Evolutionary conservation across 2,329 filamentous ascomycete species (phyloP).

Genomic region (Pseudopyricularia javanii): DNA sequence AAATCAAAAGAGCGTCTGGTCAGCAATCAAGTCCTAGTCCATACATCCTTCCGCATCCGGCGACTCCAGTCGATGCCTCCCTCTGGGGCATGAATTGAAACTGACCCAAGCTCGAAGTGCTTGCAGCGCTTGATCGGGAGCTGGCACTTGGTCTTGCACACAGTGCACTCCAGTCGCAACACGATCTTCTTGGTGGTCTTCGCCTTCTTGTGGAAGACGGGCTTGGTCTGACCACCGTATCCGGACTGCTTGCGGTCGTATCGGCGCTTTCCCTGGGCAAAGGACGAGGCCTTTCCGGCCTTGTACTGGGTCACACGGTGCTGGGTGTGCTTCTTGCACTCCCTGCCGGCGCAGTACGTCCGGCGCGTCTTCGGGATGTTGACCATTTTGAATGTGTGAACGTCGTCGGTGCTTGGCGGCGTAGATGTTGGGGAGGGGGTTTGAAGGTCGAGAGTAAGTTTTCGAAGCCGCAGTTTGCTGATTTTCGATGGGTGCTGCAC

Average conservation of each 20-base stretch:
- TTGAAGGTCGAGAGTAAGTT: background rate
- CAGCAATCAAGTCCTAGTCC: background rate
- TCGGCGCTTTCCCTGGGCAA: conserved; percentile 90
- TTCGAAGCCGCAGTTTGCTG: background rate
- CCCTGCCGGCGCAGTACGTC: conserved; percentile 58
- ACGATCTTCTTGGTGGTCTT: conserved; percentile 99
- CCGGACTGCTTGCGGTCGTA: conserved; percentile 98
- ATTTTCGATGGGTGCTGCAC: background rate
- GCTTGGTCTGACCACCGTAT: conserved; percentile 99
- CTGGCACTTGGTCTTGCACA: conserved; percentile 97
- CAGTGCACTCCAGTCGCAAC: conserved; percentile 91
- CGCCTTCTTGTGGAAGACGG: conserved; percentile 99
- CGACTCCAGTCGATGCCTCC: background rate
- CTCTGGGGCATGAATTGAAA: conserved; percentile 13
- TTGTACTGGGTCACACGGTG: conserved; percentile 81
- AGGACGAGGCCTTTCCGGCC: conserved; percentile 22
- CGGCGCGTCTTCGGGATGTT: conserved; percentile 80
- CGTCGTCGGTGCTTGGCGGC: background rate
- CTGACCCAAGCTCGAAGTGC: conserved; percentile 99
- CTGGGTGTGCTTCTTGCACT: conserved; percentile 67
- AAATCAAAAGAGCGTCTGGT: background rate
- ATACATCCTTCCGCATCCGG: background rate
- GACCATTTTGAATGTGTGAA: conserved; percentile 36
- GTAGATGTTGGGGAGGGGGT: background rate
- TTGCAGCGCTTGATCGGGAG: conserved; percentile 99